A percentile compares a stretch with the other conserved stretches of the same genome.
phyloP scores from a whole-genome alignment of 176 grass and related monocot genomes.

The Avena insularis region DNA sequence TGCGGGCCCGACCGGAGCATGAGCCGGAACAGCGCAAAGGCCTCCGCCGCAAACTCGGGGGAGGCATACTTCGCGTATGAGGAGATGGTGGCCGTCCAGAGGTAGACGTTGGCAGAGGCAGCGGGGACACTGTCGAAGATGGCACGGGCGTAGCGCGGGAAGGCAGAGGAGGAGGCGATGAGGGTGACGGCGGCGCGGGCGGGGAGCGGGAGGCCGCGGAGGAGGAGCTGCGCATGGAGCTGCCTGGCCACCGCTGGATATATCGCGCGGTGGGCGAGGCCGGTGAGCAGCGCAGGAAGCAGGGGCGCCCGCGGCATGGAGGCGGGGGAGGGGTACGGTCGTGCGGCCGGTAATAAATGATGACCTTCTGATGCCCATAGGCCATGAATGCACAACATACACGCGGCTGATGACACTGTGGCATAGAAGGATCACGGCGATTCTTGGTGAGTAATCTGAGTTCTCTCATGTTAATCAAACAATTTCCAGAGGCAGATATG shows the following conservation, averaged over 20 bases:
- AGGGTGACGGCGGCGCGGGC: conserved; percentile 54
- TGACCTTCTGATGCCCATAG: too few species aligned
- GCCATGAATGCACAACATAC: too few species aligned
- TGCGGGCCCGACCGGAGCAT: conserved; percentile 56
- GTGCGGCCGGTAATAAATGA: neutral
- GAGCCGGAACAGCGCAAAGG: conserved; percentile 48
- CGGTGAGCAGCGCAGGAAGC: conserved; percentile 14
- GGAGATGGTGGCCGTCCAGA: conserved; percentile 51
- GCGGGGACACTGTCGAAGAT: conserved; percentile 47
- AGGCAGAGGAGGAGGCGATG: conserved; percentile 40
- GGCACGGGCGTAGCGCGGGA: conserved; percentile 45
- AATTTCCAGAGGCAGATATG: too few species aligned
- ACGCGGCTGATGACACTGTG: too few species aligned
- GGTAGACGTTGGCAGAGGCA: conserved; percentile 52
- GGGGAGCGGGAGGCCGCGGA: conserved; percentile 44
- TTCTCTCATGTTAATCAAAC: too few species aligned
- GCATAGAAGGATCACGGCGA: too few species aligned
- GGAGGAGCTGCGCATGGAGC: conserved; percentile 58
- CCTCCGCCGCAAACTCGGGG: conserved; percentile 12
- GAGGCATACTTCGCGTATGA: conserved; percentile 52
- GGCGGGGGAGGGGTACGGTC: neutral
- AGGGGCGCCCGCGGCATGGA: neutral
- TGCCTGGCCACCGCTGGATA: conserved; percentile 38
- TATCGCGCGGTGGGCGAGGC: conserved; percentile 35
- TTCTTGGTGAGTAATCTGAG: too few species aligned